Evolutionary conservation across 2,329 filamentous ascomycete species (phyloP), one percentile per base, ranked within the genome.

Genomic region (Lachnellula arida): DNA sequence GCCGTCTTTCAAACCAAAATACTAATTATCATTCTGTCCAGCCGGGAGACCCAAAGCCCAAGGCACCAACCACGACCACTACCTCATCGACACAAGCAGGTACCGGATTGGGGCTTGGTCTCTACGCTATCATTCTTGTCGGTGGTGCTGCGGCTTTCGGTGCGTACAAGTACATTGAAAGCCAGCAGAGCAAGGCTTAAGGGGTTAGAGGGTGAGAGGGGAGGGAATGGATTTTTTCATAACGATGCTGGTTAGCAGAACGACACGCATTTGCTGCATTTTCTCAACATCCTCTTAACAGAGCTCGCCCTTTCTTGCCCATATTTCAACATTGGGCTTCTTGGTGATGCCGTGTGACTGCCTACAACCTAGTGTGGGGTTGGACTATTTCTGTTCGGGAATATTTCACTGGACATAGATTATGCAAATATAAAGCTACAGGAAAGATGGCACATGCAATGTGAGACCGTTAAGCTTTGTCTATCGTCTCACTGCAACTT

Each of bases 121-220:
- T 95, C 66, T 97, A 97, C 77, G 88, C 85, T 58, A 66, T 96
- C 65, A 74, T 97, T 67, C 78, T 96, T 65, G 71, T 93, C 63
- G 91, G 91, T 67, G 92, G 87, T 64, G 79, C 84, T 49, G 73
- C 84, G 60, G 91, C 89, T 61, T 97, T 90, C 77, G 82, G 81
- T 66, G 89, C 81, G 67, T 97, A 93, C 81, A 87, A 92, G 75
- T 96, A 94, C 79, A 73, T 95, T 67, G 85, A 93, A 53, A 61
- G 52, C 42, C 66, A 69, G 49, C 59, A 68, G 55, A 60, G 55
- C 22, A 54, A 63, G 51, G 60, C 60, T 53, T 65, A 63, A 51
- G 28, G 53, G 34, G 22, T 5, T 44, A 19, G 25, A 28, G 28
- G 25, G 43, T 40, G 49, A 23, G 19, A 23, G 46, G 53, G 46